phyloP scores from a whole-genome alignment of 1,284 basidiomycete species.

The Moniliella sp. region DNA sequence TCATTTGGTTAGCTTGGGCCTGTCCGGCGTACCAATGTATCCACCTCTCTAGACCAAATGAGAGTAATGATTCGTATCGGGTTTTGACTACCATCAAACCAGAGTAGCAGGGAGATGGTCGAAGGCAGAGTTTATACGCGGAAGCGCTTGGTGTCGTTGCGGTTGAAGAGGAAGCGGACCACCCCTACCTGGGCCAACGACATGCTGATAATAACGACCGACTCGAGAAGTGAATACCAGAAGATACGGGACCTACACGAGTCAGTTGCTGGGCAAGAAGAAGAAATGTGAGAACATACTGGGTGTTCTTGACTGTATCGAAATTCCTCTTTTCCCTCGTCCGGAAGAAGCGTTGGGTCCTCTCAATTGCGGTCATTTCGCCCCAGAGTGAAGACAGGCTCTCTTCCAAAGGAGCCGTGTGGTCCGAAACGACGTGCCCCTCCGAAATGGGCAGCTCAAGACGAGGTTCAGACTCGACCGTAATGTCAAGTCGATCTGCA shows the following conservation, averaged over 20 bases:
- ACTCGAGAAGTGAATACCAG: slow-evolving; percentile 24
- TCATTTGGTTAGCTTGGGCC: too few relatives aligned
- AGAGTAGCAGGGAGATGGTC: too few relatives aligned
- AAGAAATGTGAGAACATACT: slow-evolving; percentile 4
- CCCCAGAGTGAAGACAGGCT: slow-evolving; percentile 13
- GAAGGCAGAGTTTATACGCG: too few relatives aligned
- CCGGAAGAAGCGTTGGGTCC: slow-evolving; percentile 29
- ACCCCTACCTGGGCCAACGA: slow-evolving; percentile 23
- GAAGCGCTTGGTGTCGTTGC: slow-evolving; percentile 20
- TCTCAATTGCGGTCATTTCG: slow-evolving; percentile 12
- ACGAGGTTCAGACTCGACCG: slow-evolving; percentile 29
- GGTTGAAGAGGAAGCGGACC: slow-evolving; percentile 22
- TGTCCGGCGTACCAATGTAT: too few relatives aligned
- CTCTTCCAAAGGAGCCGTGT: slow-evolving; percentile 26
- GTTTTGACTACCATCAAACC: too few relatives aligned
- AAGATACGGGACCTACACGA: slow-evolving; percentile 16
- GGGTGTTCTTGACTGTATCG: slow-evolving; percentile 20
- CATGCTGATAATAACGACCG: slow-evolving; percentile 18
- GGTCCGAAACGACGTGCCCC: slow-evolving; percentile 17
- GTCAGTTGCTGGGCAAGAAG: too few relatives aligned
- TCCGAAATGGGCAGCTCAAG: slow-evolving; percentile 20
- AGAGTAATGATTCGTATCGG: too few relatives aligned
- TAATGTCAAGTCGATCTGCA: slow-evolving; percentile 32
- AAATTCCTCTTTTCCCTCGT: slow-evolving; percentile 28
- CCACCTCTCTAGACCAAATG: too few relatives aligned